Percentiles rank a stretch among this genome's conserved stretches.
Evolutionary conservation across 805 yeast species (phyloP).

Genomic region (Suhomyces sp.): DNA sequence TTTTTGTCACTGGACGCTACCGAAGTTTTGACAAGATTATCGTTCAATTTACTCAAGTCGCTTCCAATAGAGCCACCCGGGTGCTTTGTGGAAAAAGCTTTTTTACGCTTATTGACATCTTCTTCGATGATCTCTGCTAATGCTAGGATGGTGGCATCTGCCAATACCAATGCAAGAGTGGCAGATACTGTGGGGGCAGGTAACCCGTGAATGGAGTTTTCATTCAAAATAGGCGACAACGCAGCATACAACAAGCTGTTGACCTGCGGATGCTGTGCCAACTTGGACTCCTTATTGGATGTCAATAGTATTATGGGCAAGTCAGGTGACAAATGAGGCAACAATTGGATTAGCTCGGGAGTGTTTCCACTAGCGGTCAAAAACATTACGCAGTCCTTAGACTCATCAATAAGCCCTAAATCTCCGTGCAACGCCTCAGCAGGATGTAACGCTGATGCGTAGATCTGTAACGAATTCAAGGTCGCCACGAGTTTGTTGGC

Average conservation of each 20-base stretch:
- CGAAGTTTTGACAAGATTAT: conserved; percentile 12
- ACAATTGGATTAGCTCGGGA: conserved; percentile 61
- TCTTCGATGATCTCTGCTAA: conserved; percentile 62
- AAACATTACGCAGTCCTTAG: conserved; percentile 54
- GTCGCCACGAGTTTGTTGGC: conserved; percentile 80
- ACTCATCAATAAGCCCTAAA: conserved; percentile 63
- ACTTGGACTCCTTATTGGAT: conserved; percentile 53
- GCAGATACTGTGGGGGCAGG: conserved; percentile 89
- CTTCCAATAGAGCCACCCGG: conserved; percentile 92
- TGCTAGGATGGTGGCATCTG: conserved; percentile 77
- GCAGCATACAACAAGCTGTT: conserved; percentile 58
- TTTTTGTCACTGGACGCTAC: conserved; percentile 5
- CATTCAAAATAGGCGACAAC: conserved; percentile 55
- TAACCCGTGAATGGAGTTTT: conserved; percentile 65
- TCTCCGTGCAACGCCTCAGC: conserved; percentile 91
- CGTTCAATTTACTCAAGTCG: conserved; percentile 35
- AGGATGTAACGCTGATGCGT: conserved; percentile 70
- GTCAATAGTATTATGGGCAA: conserved; percentile 63
- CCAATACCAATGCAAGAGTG: conserved; percentile 67
- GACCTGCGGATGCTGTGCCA: conserved; percentile 51
- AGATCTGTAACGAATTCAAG: conserved; percentile 72
- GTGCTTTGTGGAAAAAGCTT: conserved; percentile 66
- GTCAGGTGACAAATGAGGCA: conserved; percentile 53
- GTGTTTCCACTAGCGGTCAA: conserved; percentile 83
- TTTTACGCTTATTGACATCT: conserved; percentile 52